Evolutionary conservation across 2,329 filamentous ascomycete species (phyloP).

Genomic region (Pleoardoris graminearum): DNA sequence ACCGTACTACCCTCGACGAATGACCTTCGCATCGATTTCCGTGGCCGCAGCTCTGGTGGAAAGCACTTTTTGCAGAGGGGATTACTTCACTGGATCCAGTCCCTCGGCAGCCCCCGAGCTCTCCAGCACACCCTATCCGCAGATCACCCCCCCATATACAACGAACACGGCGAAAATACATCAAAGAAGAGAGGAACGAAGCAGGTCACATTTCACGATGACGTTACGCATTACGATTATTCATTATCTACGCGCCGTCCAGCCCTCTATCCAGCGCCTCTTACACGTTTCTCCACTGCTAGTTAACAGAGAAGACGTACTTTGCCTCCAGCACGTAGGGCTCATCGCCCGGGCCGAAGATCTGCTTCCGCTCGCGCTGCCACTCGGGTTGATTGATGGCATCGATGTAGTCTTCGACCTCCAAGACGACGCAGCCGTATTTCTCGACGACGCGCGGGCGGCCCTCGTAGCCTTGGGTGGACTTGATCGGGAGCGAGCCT

Average conservation of each 20-base stretch:
- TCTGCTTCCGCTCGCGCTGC: slow-evolving; percentile 63
- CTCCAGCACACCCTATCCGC: no score
- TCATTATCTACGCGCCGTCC: slow-evolving; percentile 5
- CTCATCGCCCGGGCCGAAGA: slow-evolving; percentile 51
- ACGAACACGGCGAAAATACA: no score
- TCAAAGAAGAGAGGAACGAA: no score
- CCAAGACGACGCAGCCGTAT: slow-evolving; percentile 86
- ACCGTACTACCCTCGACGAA: no score
- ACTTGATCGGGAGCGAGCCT: slow-evolving; percentile 66
- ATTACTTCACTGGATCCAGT: no score
- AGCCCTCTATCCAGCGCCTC: slow-evolving; percentile 6
- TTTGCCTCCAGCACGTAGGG: slow-evolving; percentile 51
- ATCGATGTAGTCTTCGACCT: slow-evolving; percentile 93
- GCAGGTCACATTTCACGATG: no score
- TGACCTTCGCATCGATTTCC: no score
- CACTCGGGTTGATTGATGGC: slow-evolving; percentile 91
- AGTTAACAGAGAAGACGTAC: slow-evolving; percentile 49
- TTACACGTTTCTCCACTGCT: slow-evolving; percentile 1
- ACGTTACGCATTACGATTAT: slow-evolving; percentile 4
- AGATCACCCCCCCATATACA: no score
- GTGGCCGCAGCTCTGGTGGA: no score
- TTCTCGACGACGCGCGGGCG: slow-evolving; percentile 68
- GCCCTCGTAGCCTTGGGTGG: slow-evolving; percentile 66
- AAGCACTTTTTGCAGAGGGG: no score
- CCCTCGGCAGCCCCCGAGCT: no score